A percentile compares a stretch with the other conserved stretches of the same genome.
Evolutionary conservation across 441 rosid genomes (phyloP).

Genomic region (Erodium moschatum): DNA sequence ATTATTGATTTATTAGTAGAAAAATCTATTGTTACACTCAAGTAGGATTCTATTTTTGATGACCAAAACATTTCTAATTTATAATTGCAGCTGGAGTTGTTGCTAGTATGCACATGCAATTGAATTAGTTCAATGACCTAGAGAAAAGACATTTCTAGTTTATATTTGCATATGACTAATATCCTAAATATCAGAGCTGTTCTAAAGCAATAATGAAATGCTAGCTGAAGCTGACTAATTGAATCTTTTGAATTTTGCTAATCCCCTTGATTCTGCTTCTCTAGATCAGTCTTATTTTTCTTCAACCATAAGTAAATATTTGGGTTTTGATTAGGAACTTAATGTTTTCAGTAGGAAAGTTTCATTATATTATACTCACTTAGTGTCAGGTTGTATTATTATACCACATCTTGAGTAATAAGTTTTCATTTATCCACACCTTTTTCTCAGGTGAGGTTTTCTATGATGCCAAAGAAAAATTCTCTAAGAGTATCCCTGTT

Average conservation of each 20-base stretch:
- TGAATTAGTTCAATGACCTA: too few relatives aligned
- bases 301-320: background rate
- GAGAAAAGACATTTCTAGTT: too few relatives aligned
- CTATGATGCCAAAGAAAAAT: conserved; percentile 64
- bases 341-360: background rate
- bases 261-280: background rate
- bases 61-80: too few relatives aligned
- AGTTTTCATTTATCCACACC: background rate
- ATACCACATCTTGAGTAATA: background rate
- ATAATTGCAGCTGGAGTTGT: too few relatives aligned
- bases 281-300: background rate
- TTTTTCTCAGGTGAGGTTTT: conserved; percentile 59
- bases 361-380: background rate
- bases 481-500: conserved; percentile 24
- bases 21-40: background rate
- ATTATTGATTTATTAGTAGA: background rate
- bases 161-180: background rate
- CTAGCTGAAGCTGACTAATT: background rate
- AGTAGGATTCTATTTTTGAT: too few relatives aligned
- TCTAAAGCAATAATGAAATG: background rate
- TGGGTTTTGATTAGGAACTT: background rate
- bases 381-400: background rate
- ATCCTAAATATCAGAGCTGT: background rate
- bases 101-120: too few relatives aligned
- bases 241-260: background rate